These are phyloP conservation scores for Neophaeococcomyces mojaviensis DNA, from an alignment of 2,329 filamentous ascomycete species.

Conservation along the genomic window DNA sequence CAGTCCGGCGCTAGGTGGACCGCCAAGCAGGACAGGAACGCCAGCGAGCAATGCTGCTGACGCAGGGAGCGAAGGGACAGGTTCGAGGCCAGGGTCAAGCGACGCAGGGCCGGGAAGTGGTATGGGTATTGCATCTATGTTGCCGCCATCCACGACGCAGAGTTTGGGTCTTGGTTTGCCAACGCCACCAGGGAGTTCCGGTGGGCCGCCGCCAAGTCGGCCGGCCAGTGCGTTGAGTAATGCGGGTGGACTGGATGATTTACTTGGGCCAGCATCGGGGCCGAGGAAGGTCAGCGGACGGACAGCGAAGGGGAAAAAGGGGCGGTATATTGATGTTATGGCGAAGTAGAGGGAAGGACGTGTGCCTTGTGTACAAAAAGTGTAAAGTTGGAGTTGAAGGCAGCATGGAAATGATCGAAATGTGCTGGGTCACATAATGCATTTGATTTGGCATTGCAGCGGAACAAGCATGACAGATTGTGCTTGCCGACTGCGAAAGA, in stretches of 20 bases:
- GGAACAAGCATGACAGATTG: too few relatives aligned
- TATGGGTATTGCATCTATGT: constrained; percentile 9
- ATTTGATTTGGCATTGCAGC: too few relatives aligned
- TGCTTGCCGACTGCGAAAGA: too few relatives aligned
- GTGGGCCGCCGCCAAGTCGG: constrained; percentile 50
- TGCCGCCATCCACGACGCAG: constrained; percentile 3
- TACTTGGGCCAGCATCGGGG: constrained; percentile 63
- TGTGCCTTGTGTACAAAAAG: constrained; percentile 7
- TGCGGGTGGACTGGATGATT: constrained; percentile 89
- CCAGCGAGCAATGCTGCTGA: neutral
- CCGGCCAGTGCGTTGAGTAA: constrained; percentile 79
- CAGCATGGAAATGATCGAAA: too few relatives aligned
- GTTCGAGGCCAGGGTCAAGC: constrained; percentile 1
- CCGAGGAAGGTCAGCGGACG: constrained; percentile 42
- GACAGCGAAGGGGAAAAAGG: constrained; percentile 63
- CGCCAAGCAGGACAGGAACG: constrained; percentile 5
- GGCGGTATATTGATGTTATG: constrained; percentile 95
- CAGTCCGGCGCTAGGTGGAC: neutral
- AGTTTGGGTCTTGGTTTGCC: constrained; percentile 17
- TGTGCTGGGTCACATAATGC: too few relatives aligned
- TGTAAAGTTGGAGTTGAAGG: too few relatives aligned
- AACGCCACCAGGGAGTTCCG: constrained; percentile 27
- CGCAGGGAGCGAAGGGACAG: constrained; percentile 3
- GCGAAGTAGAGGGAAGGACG: constrained; percentile 48
- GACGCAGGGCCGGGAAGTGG: neutral